Evolutionary conservation across 495 filamentous ascomycete genomes (phyloP), one percentile per base, ranked within the genome.

Genomic region (Aspergillus taichungensis): DNA sequence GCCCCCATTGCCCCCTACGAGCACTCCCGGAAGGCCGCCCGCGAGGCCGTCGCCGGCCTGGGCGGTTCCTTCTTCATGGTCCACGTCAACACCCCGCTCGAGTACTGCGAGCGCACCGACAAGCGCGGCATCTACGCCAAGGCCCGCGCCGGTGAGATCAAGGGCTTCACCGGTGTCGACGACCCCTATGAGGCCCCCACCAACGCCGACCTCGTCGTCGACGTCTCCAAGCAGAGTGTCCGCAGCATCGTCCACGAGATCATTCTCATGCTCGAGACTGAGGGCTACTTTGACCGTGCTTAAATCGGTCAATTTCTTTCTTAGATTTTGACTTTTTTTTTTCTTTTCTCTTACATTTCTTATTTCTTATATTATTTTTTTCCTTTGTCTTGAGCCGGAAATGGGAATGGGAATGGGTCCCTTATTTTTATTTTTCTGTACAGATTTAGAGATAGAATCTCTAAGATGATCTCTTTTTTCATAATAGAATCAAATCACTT

Each of bases 91-190:
- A 98, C 92, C 45, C 82, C 85, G 42, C 79, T 98, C 42, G 88
- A 94, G 70, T 76, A 88, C 73, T 86, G 82, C 66, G 92, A 98
- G 76, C 82, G 83, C 77, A 95, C 89, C 43, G 92, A 98, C 67
- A 94, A 87, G 79, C 76, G 81, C 48, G 94, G 92, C 18, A 83
- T 96, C 53, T 98, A 98, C 68, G 76, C 70, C 18, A 78, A 79
- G 68, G 92, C 92, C 10, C 79, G 94, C 42, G 75, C 68, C 7
- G 92, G 92, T 11, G 88, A 96, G 75, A 94, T 98, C 70, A 92
- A 88, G 80, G 89, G 89, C 30, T 98, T 98, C 75, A 98, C 92
- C 29, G 92, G 92, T 57, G 92, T 98, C 46, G 92, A 98, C 66
- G 92, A 96, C 66, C 89, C 92, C 44, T 98, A 97, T 63, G 92